Conservation (phyloP, 257 asterid genomes). For the Capsicum baccatum region DNA sequence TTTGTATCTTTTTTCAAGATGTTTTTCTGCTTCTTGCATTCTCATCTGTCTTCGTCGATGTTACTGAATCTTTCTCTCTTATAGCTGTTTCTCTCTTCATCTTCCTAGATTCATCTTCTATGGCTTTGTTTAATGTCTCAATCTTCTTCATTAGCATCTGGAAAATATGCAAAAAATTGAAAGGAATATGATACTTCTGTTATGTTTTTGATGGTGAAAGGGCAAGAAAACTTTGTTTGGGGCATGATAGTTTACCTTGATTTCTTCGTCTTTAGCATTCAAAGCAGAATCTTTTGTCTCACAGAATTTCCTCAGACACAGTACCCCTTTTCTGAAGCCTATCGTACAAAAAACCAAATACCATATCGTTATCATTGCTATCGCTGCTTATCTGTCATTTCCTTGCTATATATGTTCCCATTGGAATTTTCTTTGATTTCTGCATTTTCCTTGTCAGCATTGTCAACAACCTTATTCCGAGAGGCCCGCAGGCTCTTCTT, state of each 20-base stretch:
- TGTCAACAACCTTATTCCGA: slow-evolving; percentile 55
- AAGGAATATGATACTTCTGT: neutral
- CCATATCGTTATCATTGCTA: slow-evolving; percentile 55
- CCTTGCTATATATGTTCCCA: slow-evolving; percentile 39
- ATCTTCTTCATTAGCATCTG: slow-evolving; percentile 76
- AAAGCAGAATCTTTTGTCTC: slow-evolving; percentile 57
- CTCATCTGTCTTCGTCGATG: slow-evolving; percentile 43
- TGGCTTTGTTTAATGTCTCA: slow-evolving; percentile 65
- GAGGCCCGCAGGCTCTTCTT: slow-evolving; percentile 61
- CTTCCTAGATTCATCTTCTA: slow-evolving; percentile 67
- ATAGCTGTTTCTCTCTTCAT: slow-evolving; percentile 67
- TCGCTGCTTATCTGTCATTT: slow-evolving; percentile 29
- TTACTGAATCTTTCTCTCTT: slow-evolving; percentile 56
- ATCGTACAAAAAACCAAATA: slow-evolving; percentile 80
- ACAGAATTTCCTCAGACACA: slow-evolving; percentile 67
- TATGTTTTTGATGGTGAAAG: neutral
- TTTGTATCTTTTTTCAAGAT: neutral
- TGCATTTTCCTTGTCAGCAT: slow-evolving; percentile 66
- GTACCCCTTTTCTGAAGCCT: slow-evolving; percentile 86
- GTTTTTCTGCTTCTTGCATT: slow-evolving; percentile 43
- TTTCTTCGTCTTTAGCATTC: slow-evolving; percentile 77
- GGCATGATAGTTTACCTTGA: slow-evolving; percentile 50
- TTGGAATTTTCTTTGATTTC: slow-evolving; percentile 48
- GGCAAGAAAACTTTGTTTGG: neutral
- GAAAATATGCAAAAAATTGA: neutral